Evolutionary conservation across 2,329 filamentous ascomycete genomes (phyloP), one percentile per base, ranked within the genome.

Genomic region (Epichloe gansuensis): DNA sequence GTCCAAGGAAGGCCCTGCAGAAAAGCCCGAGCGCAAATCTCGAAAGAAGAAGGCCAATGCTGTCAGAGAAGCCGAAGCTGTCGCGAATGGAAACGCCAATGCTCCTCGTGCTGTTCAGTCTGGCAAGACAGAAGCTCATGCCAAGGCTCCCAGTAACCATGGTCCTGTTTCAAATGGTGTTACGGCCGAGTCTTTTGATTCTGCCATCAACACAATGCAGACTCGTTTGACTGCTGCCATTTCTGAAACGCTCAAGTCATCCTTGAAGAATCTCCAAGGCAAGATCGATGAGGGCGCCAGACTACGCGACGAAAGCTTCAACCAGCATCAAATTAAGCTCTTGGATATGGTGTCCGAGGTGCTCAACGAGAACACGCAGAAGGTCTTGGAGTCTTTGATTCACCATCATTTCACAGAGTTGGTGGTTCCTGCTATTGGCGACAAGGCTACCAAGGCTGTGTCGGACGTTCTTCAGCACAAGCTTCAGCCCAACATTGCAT

Each of bases 311-410:
- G 68, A 71, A 47, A 72, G 70, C 53, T 80, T 80, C 59, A 72
- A 74, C 53, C 65, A 71, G 57, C 74, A 74, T 53, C 77, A 80
- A 61, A 66, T 74, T 17, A 74, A 75, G 58, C 67, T 82, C 17
- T 69, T 82, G 42, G 74, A 78, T 55, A 73, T 78, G 64, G 77
- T 82, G 39, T 80, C 77, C 4, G 71, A 77, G 36, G 78, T 82
- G 36, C 71, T 85, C 47, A 81, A 78, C 56, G 74, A 77, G 54
- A 82, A 82, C 62, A 81, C 79, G 21, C 76, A 83, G 66, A 83
- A 85, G 60, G 87, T 87, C 23, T 76, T 96, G 39, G 76, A 82
- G 55, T 82, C 81, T 55, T 87, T 95, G 58, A 83, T 95, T 49
- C 79, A 81, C 46, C 77, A 82, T 47, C 85, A 86, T 65, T 87